Evolutionary conservation across 306 rosid species (phyloP).

Genomic region (Casuarina glauca): DNA sequence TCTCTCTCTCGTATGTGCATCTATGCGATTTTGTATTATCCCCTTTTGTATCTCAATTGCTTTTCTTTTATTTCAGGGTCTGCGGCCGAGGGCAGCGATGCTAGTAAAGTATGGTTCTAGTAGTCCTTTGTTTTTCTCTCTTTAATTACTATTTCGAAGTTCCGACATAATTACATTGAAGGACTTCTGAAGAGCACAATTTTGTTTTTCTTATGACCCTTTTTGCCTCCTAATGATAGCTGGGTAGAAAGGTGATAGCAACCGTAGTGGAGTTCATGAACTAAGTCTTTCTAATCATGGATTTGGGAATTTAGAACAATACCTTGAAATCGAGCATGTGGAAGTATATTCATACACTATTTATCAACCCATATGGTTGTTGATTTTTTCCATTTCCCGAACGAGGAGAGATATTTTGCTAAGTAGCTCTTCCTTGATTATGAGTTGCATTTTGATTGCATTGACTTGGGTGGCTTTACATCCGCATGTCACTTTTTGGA

Average conservation of each 20-base stretch:
- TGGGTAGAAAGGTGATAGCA: neutral
- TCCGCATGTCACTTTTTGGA: neutral
- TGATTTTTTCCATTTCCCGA: too few relatives aligned
- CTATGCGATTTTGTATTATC: neutral
- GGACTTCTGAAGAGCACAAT: neutral
- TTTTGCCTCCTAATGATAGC: neutral
- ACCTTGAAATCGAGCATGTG: neutral
- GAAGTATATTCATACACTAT: neutral
- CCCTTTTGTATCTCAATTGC: conserved; percentile 15
- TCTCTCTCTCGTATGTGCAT: neutral
- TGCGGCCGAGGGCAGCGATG: conserved; percentile 18
- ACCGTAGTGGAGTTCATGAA: too few relatives aligned
- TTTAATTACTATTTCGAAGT: neutral
- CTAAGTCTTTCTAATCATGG: neutral
- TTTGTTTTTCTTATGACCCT: neutral
- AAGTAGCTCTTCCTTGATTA: neutral
- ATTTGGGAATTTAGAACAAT: neutral
- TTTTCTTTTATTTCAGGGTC: conserved; percentile 40
- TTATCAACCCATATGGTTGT: neutral
- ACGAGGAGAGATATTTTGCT: too few relatives aligned
- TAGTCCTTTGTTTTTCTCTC: neutral
- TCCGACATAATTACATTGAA: neutral
- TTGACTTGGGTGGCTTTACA: neutral
- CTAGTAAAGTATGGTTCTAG: conserved; percentile 30
- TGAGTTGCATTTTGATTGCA: neutral